Evolutionary conservation across 108 stramenopile species (phyloP).

Genomic region (Stephanodiscus triporus): DNA sequence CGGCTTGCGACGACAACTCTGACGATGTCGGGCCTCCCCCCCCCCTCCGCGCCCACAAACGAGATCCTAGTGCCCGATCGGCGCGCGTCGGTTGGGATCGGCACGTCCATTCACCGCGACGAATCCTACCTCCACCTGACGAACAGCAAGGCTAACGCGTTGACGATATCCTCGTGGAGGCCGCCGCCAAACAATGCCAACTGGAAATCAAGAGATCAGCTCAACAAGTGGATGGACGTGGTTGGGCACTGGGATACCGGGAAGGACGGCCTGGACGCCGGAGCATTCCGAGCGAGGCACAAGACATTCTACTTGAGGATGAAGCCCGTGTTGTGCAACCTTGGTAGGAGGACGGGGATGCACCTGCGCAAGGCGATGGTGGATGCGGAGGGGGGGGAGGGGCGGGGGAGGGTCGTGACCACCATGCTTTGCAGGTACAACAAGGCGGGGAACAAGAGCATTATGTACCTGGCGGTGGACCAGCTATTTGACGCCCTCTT

Average conservation of each 20-base stretch:
- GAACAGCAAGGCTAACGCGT: conserved; percentile 4
- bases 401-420: background rate
- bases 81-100: background rate
- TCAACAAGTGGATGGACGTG: conserved; percentile 44
- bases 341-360: too few species aligned
- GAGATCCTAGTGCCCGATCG: conserved; percentile 13
- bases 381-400: background rate
- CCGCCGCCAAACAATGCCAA: conserved; percentile 32
- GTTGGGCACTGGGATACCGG: conserved; percentile 43
- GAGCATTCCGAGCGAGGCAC: too few species aligned
- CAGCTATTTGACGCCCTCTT: conserved; percentile 47
- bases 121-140: conserved; percentile 32
- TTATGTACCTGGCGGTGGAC: too few species aligned
- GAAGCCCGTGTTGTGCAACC: too few species aligned
- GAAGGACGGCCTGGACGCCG: too few species aligned
- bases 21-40: background rate
- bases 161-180: conserved; percentile 1
- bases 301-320: too few species aligned
- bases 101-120: conserved; percentile 19
- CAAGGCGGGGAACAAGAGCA: too few species aligned
- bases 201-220: conserved; percentile 29
- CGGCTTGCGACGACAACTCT: conserved; percentile 13
- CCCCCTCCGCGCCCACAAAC: background rate
- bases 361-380: conserved; percentile 12
- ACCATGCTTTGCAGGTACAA: too few species aligned